These are phyloP conservation scores for Penicillium sp. DNA, from an alignment of 2,329 filamentous ascomycete genomes.

Conservation along the genomic window DNA sequence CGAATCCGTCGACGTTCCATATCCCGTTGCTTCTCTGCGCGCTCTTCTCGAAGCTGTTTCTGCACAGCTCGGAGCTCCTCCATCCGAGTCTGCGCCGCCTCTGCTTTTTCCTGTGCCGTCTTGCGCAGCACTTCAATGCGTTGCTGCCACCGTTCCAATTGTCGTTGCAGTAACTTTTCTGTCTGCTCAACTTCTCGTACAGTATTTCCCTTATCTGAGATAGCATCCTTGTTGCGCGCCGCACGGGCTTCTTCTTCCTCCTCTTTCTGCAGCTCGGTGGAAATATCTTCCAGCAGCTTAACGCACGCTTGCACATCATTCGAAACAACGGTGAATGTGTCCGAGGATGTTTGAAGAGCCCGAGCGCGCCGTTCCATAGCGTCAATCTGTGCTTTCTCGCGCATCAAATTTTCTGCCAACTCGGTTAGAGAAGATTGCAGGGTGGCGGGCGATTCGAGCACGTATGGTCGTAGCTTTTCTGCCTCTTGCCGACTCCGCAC, in stretches of 20 bases:
- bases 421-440: conserved; percentile 82
- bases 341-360: conserved; percentile 85
- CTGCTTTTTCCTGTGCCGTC: conserved; percentile 77
- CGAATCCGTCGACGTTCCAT: conserved; percentile 90
- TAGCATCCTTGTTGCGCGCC: conserved; percentile 77
- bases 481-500: conserved; percentile 79
- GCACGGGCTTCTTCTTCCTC: conserved; percentile 86
- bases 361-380: conserved; percentile 82
- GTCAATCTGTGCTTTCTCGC: conserved; percentile 84
- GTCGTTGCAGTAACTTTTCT: conserved; percentile 78
- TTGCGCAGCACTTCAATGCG: conserved; percentile 81
- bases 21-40: conserved; percentile 82
- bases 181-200: conserved; percentile 89
- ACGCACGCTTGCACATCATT: conserved; percentile 86
- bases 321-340: conserved; percentile 82
- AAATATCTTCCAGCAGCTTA: conserved; percentile 85
- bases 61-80: conserved; percentile 82
- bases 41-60: conserved; percentile 77
- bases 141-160: conserved; percentile 82
- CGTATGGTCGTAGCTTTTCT: conserved; percentile 86
- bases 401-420: conserved; percentile 73
- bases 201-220: conserved; percentile 84
- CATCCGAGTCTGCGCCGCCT: conserved; percentile 83
- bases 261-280: conserved; percentile 81
- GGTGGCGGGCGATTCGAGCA: conserved; percentile 80